Evolutionary conservation across 2,329 filamentous ascomycete species (phyloP).

Genomic region (Diaporthe humulicola): DNA sequence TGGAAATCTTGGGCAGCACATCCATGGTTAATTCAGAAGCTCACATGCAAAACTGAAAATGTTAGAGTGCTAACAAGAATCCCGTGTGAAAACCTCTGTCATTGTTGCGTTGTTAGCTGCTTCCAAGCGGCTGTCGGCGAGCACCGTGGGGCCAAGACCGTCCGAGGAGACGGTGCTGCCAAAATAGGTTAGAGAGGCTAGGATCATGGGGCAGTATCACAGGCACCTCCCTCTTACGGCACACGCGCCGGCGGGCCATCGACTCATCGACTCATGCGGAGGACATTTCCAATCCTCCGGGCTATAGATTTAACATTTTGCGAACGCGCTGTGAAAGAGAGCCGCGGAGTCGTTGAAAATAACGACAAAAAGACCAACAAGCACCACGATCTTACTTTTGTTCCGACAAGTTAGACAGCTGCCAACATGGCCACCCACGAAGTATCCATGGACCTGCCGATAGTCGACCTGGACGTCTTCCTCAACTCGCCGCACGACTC

Average conservation of each 20-base stretch:
- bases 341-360: not conserved
- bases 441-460: slow-evolving; percentile 66
- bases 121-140: slow-evolving; percentile 13
- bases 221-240: slow-evolving; percentile 30
- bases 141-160: slow-evolving; percentile 30
- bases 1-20: not conserved
- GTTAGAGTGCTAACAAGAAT: slow-evolving; percentile 7
- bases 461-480: slow-evolving; percentile 72
- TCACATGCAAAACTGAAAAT: not conserved
- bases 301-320: not conserved
- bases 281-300: slow-evolving; percentile 4
- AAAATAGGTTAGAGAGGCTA: slow-evolving; percentile 26
- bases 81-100: fast-evolving
- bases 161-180: slow-evolving; percentile 16
- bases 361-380: no score
- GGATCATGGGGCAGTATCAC: slow-evolving; percentile 34
- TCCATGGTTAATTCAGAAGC: not conserved
- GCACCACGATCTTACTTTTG: not conserved
- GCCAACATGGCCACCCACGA: slow-evolving; percentile 46
- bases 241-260: slow-evolving; percentile 14
- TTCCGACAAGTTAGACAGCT: not conserved
- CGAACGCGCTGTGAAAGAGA: no score
- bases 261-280: slow-evolving; percentile 18
- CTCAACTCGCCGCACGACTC: slow-evolving; percentile 59
- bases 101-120: not conserved